Conservation (phyloP, 139 green algal species). For the Monoraphidium neglectum region DNA sequence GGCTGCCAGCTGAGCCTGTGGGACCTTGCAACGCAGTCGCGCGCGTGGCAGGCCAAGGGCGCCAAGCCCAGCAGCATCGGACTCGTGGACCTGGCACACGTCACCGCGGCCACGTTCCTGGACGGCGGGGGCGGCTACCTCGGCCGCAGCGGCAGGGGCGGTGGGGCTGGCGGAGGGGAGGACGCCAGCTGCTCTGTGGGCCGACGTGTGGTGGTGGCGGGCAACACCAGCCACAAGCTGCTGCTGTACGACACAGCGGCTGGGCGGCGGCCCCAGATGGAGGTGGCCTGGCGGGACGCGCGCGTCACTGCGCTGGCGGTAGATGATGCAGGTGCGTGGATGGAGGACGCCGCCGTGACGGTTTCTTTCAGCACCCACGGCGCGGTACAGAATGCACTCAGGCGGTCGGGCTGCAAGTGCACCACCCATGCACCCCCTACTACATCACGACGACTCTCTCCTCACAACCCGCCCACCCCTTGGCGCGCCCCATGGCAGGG, state of each 20-base stretch:
- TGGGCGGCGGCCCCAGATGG: constrained; percentile 64
- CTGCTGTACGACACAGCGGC: constrained; percentile 32
- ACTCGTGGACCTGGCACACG: constrained; percentile 40
- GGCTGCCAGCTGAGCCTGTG: constrained; percentile 49
- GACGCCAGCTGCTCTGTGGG: background rate
- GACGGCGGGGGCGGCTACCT: background rate
- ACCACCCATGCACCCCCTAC: too few relatives aligned
- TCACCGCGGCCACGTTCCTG: constrained; percentile 43
- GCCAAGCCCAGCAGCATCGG: constrained; percentile 39
- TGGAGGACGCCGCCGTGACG: too few relatives aligned
- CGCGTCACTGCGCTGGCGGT: constrained; percentile 50
- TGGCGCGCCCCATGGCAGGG: too few relatives aligned
- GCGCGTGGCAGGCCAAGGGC: constrained; percentile 42
- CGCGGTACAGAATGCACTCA: too few relatives aligned
- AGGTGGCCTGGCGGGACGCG: constrained; percentile 53
- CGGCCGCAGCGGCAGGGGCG: constrained; percentile 4
- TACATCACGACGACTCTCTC: too few relatives aligned
- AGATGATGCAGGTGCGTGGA: too few relatives aligned
- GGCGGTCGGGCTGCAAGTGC: too few relatives aligned
- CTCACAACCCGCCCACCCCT: too few relatives aligned
- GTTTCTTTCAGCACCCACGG: too few relatives aligned
- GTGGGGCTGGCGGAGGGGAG: background rate
- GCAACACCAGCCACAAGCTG: constrained; percentile 12
- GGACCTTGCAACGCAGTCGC: constrained; percentile 33
- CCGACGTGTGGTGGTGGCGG: constrained; percentile 11